Conservation (phyloP, 2,329 filamentous ascomycete genomes). For the Calonectria crousiana region DNA sequence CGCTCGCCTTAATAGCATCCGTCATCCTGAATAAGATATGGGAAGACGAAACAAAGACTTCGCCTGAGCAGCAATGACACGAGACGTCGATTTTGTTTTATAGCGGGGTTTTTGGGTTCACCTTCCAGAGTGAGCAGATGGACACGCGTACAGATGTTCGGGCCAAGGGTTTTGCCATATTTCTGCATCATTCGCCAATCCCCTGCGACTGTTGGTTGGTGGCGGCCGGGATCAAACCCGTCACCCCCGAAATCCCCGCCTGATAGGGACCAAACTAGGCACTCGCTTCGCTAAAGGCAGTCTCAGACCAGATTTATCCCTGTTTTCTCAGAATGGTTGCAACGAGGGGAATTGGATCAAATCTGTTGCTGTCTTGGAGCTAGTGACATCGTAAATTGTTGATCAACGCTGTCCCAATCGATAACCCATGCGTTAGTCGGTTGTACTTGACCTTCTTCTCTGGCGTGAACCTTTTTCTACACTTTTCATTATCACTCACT, state of each 20-base stretch:
- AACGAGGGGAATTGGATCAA: not conserved
- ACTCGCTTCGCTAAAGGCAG: not conserved
- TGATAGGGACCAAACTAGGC: not conserved
- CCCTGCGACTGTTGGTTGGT: not conserved
- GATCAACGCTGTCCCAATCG: not conserved
- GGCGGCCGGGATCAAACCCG: not conserved
- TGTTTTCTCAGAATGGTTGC: not conserved
- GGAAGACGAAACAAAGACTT: not conserved
- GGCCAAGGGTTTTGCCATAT: not conserved
- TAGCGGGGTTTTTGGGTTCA: not conserved
- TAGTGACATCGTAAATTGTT: not conserved
- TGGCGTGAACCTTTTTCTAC: not conserved
- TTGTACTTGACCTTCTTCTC: not conserved
- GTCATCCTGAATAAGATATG: slow-evolving; percentile 10
- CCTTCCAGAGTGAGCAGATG: not conserved
- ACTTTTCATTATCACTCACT: not conserved
- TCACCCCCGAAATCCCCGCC: not conserved
- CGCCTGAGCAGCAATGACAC: not conserved
- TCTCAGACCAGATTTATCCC: no score
- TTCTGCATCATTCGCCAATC: not conserved
- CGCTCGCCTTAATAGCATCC: slow-evolving; percentile 27
- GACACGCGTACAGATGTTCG: not conserved
- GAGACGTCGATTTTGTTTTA: not conserved
- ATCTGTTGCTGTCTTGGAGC: not conserved
- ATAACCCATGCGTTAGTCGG: not conserved